A percentile compares a stretch with the other conserved stretches of the same genome.
Conservation (phyloP, 257 asterid genomes). For the Linderniella brevidens region DNA sequence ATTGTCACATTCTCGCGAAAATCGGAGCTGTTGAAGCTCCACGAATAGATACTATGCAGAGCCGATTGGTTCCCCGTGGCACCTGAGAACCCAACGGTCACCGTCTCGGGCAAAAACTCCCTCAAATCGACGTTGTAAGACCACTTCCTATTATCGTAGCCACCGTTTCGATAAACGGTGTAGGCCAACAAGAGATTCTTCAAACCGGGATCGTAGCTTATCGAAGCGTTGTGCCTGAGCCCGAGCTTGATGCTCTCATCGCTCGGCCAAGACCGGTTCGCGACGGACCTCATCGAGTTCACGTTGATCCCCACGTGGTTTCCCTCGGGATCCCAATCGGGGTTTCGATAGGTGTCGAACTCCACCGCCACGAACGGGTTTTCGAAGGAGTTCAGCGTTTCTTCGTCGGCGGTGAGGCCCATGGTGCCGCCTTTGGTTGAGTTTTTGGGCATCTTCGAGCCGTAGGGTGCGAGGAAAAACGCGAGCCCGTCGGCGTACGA, state of each 20-base stretch:
- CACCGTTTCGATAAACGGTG: slow-evolving; percentile 41
- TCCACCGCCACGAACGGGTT: slow-evolving; percentile 68
- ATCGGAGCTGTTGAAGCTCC: slow-evolving; percentile 65
- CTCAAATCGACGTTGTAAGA: slow-evolving; percentile 46
- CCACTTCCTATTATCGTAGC: slow-evolving; percentile 39
- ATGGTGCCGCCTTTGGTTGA: slow-evolving; percentile 67
- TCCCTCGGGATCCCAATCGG: slow-evolving; percentile 62
- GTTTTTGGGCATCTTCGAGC: slow-evolving; percentile 10
- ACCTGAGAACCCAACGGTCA: slow-evolving; percentile 83
- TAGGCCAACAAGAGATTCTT: slow-evolving; percentile 44
- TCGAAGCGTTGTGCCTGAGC: slow-evolving; percentile 59
- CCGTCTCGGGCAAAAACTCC: slow-evolving; percentile 30
- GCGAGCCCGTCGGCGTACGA: slow-evolving; percentile 80
- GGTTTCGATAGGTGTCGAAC: slow-evolving; percentile 57
- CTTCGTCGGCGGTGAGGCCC: slow-evolving; percentile 60
- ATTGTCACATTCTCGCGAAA: slow-evolving; percentile 26
- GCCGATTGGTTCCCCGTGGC: slow-evolving; percentile 92
- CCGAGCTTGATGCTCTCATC: slow-evolving; percentile 54
- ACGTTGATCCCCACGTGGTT: slow-evolving; percentile 84
- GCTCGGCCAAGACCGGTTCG: slow-evolving; percentile 25
- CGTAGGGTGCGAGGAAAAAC: slow-evolving; percentile 59
- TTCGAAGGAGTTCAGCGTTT: slow-evolving; percentile 50
- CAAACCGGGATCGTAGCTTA: slow-evolving; percentile 45
- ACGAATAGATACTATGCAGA: slow-evolving; percentile 49
- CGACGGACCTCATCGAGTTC: slow-evolving; percentile 48